phyloP scores from a whole-genome alignment of 192 early-diverging fungal genomes.

The Backusella sp. region DNA sequence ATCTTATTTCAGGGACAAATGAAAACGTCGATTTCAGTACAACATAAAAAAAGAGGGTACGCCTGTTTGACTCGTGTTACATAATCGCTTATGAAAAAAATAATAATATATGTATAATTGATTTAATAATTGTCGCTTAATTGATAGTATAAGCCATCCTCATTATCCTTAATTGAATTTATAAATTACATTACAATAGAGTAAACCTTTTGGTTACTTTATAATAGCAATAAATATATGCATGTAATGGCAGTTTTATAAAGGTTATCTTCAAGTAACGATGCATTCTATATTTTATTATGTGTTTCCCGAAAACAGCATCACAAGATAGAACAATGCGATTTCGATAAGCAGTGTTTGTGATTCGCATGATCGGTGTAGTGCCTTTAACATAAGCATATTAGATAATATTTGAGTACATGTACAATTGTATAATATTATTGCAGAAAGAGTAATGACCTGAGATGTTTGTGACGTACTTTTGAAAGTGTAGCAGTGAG shows the following conservation, averaged over 20 bases:
- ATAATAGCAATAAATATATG: neutral
- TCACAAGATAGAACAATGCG: neutral
- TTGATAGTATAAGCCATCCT: neutral
- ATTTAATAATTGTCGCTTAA: neutral
- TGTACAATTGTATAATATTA: neutral
- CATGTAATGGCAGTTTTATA: neutral
- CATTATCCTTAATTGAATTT: neutral
- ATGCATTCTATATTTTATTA: neutral
- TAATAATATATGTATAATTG: neutral
- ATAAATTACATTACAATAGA: neutral
- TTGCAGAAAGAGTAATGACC: neutral
- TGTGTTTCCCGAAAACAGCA: neutral
- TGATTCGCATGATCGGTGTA: neutral
- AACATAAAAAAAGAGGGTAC: neutral
- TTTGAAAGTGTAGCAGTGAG: too few relatives aligned
- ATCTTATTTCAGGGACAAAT: constrained; percentile 3
- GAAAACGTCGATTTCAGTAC: neutral
- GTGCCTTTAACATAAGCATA: neutral
- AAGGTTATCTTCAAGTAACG: neutral
- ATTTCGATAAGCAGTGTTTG: neutral
- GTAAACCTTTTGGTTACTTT: neutral
- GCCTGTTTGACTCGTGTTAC: neutral
- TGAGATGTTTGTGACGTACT: too few relatives aligned
- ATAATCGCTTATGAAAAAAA: neutral
- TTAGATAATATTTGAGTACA: constrained; percentile 3